Evolutionary conservation across 2,329 filamentous ascomycete species (phyloP), one percentile per base, ranked within the genome.

Genomic region (Tympanopsis confertula): DNA sequence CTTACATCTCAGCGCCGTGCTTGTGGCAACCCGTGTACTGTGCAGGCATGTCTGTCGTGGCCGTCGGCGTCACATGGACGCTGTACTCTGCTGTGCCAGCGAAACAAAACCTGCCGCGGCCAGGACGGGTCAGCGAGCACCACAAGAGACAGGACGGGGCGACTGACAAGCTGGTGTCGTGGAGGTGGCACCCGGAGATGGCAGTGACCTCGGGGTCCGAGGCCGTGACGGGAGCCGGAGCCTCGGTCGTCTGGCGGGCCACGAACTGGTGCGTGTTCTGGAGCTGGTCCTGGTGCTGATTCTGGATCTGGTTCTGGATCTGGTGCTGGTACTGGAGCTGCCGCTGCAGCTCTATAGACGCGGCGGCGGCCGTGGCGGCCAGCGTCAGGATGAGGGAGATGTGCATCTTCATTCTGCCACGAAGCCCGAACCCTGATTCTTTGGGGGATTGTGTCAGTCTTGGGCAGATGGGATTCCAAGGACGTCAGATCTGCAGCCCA

Each of bases 1-100:
- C 69, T 47, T 60, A 82, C 74, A 65, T 65, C 35, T 76, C 65
- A 3, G 54, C 48, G 13, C 62, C 76, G 54, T 85, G 78, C 1
- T 57, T 48, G 51, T 86, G 79, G 50, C 82, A 85, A 39, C 49
- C 57, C 0, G 57, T 60, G 44, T 61, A 63, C 3, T 48, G 49
- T 10, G 52, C 48, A 1, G 56, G 53, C 4, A 57, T 42, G 2
- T 46, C 42, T 13, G 41, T 38, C 0, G 50, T 52, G 3, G 49
- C 49, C 3, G 52, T 54, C 3, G 50, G 51, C 2, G 52, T 47
- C 10, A 53, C 45, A 2, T 50, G 45, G 20, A 58, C 43, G 36
- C 55, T 48, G 40, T 52, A 50, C 38, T 57, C 52, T 0, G 47
- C 44, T 1, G 47, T 45, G 4, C 44, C 52, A 15, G 46, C 47